These are phyloP conservation scores for Sugiyamaella pinicola DNA, from an alignment of 1,139 yeast species.

Conservation along the genomic window DNA sequence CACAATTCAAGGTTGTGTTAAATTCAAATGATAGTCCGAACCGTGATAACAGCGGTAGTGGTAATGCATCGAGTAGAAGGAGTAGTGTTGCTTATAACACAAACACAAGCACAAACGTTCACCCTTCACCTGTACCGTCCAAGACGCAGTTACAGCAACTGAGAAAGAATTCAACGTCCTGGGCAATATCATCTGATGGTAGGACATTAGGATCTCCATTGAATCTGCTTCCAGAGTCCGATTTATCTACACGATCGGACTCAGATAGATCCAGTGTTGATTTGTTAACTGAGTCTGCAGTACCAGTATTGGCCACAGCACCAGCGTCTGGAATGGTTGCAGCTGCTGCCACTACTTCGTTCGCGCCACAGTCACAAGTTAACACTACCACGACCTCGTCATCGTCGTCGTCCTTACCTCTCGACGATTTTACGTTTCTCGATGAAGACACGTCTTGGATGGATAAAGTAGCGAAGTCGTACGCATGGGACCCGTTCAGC, in stretches of 20 bases:
- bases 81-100: not conserved
- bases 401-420: conserved; percentile 2
- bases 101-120: not conserved
- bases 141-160: conserved; percentile 11
- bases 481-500: conserved; percentile 15
- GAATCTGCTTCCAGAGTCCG: conserved; percentile 14
- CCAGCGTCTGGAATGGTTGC: not conserved
- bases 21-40: conserved; percentile 22
- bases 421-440: conserved; percentile 6
- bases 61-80: not conserved
- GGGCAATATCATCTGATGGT: not conserved
- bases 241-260: not conserved
- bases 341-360: not conserved
- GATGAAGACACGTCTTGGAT: conserved; percentile 16
- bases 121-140: conserved; percentile 12
- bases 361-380: not conserved
- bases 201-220: conserved; percentile 14
- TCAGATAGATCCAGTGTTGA: conserved; percentile 7
- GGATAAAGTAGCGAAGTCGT: conserved; percentile 14
- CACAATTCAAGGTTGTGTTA: conserved; percentile 38
- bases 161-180: conserved; percentile 2
- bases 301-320: conserved; percentile 3
- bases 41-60: not conserved
- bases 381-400: not conserved
- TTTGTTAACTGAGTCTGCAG: conserved; percentile 6